Conservation (phyloP, 1,139 yeast genomes). For the Eremothecium gossypii region DNA sequence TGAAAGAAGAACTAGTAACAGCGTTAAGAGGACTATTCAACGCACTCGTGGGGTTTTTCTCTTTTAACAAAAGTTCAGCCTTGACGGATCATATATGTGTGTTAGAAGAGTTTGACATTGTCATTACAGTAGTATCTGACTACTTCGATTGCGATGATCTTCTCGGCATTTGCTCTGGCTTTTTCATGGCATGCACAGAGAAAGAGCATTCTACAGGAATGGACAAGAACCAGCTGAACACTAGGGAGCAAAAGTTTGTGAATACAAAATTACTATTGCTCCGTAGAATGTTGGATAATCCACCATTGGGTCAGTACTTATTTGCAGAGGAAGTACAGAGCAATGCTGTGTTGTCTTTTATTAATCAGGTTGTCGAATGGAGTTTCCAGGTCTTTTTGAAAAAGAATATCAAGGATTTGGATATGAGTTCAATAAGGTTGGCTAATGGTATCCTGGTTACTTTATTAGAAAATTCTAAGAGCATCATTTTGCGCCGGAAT, state of each 20-base stretch:
- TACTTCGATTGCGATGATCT: constrained; percentile 36
- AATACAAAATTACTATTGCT: constrained; percentile 17
- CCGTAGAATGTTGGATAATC: constrained; percentile 15
- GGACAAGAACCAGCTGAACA: constrained; percentile 8
- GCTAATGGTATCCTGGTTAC: constrained; percentile 48
- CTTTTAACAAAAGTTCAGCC: constrained; percentile 38
- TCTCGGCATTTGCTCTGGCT: constrained; percentile 26
- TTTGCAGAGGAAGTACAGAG: constrained; percentile 8
- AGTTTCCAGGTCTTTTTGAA: constrained; percentile 49
- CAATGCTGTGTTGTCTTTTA: constrained; percentile 8
- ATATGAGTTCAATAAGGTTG: constrained; percentile 33
- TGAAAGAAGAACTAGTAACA: constrained; percentile 31
- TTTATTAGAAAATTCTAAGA: constrained; percentile 15
- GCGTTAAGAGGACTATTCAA: constrained; percentile 31
- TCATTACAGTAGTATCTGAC: constrained; percentile 37
- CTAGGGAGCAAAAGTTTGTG: constrained; percentile 16
- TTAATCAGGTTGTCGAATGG: constrained; percentile 41
- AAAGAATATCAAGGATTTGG: constrained; percentile 40
- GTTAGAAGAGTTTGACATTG: constrained; percentile 49
- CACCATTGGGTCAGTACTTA: constrained; percentile 10
- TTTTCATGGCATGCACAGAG: constrained; percentile 18
- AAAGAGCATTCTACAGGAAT: constrained; percentile 13
- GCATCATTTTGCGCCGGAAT: constrained; percentile 36
- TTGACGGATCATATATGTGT: constrained; percentile 52
- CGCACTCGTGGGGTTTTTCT: constrained; percentile 41